Evolutionary conservation across 805 yeast species (phyloP).

Genomic region (Cyberlindnera meyerae): DNA sequence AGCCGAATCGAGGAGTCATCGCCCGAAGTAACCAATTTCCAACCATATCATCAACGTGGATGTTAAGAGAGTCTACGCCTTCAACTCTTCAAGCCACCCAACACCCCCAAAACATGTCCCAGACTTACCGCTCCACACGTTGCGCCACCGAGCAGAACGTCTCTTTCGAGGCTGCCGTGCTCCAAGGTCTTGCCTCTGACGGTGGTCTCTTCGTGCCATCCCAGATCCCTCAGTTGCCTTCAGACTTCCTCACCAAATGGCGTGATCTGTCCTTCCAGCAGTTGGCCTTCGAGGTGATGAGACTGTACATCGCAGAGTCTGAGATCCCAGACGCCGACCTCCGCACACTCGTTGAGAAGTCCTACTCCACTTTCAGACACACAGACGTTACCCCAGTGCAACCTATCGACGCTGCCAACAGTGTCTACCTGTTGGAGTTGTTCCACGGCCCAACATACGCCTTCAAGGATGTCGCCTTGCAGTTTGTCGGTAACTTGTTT

Average conservation of each 20-base stretch:
- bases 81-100: no score
- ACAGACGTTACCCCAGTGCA: conserved; percentile 80
- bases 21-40: no score
- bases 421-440: conserved; percentile 76
- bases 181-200: conserved; percentile 91
- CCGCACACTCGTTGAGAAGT: conserved; percentile 52
- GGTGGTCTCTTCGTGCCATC: conserved; percentile 95
- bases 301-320: conserved; percentile 62
- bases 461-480: conserved; percentile 97
- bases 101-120: conserved; percentile 32
- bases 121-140: conserved; percentile 79
- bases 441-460: conserved; percentile 99
- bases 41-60: no score
- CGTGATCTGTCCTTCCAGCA: conserved; percentile 71
- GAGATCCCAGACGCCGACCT: conserved; percentile 77
- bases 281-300: conserved; percentile 80
- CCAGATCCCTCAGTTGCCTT: conserved; percentile 59
- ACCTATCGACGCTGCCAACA: conserved; percentile 51
- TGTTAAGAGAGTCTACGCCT: no score
- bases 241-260: conserved; percentile 62
- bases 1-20: no score
- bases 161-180: conserved; percentile 76
- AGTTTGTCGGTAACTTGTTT: conserved; percentile 94
- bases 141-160: conserved; percentile 44
- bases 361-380: conserved; percentile 90